Conservation (phyloP, 1,139 yeast species). For the Candida anutae region DNA sequence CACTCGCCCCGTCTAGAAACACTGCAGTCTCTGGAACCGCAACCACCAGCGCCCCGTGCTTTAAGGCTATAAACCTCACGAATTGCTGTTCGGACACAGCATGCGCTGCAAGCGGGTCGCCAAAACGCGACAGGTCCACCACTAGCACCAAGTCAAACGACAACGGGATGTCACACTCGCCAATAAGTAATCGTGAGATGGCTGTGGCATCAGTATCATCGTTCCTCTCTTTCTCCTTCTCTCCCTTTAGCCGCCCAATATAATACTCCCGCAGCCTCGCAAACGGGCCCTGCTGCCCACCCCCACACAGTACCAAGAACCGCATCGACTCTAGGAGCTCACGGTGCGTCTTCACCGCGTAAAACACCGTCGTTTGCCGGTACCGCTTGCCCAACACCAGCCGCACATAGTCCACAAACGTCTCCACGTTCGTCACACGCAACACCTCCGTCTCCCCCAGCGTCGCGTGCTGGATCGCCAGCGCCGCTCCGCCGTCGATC, state of each 20-base stretch:
- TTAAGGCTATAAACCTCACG: constrained; percentile 41
- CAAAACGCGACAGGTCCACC: constrained; percentile 12
- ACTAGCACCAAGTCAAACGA: constrained; percentile 12
- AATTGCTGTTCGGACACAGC: constrained; percentile 40
- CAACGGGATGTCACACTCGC: constrained; percentile 15
- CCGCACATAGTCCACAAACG: constrained; percentile 14
- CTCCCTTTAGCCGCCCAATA: too few relatives aligned
- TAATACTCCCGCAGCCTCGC: too few relatives aligned
- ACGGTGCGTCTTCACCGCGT: constrained; percentile 9
- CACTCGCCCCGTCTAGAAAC: background rate
- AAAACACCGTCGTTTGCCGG: constrained; percentile 8
- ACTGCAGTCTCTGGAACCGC: constrained; percentile 11
- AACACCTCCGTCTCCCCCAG: too few relatives aligned
- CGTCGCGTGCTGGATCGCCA: too few relatives aligned
- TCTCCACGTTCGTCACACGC: too few relatives aligned
- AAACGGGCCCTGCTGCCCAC: too few relatives aligned
- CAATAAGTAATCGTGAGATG: constrained; percentile 6
- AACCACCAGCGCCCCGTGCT: constrained; percentile 31
- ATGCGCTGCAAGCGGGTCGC: constrained; percentile 14
- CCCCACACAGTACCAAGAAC: constrained; percentile 6
- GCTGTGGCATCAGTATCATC: too few relatives aligned
- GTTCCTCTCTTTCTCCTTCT: too few relatives aligned
- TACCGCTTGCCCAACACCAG: constrained; percentile 7
- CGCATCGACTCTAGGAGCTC: constrained; percentile 10
- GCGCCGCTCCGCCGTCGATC: too few relatives aligned